Evolutionary conservation across 331 rosid species (phyloP).

Genomic region (Arachis monticola): DNA sequence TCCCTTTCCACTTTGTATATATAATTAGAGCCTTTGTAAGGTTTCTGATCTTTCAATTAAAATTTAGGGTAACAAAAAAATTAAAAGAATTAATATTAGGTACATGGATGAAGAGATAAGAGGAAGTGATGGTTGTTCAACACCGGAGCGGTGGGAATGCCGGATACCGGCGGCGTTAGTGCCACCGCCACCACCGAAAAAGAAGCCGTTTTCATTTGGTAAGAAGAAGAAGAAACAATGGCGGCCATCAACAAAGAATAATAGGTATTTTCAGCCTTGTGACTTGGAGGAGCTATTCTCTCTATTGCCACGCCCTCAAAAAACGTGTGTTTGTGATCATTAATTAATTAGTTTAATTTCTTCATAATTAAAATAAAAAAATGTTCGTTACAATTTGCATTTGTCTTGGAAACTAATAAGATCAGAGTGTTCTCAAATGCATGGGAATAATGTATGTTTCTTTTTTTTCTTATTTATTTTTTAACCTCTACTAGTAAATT

Average conservation of each 20-base stretch:
- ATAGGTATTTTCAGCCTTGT: conserved; percentile 66
- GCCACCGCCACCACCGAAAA: conserved; percentile 68
- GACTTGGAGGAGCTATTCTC: conserved; percentile 58
- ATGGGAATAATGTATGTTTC: no score
- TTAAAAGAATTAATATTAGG: neutral
- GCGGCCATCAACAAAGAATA: conserved; percentile 35
- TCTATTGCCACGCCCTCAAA: conserved; percentile 20
- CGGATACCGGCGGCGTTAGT: conserved; percentile 46
- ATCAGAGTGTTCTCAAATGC: no score
- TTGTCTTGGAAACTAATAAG: no score
- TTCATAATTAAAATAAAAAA: no score
- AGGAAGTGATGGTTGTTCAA: conserved; percentile 28
- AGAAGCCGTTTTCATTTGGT: conserved; percentile 49
- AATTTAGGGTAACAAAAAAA: no score
- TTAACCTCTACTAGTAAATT: no score
- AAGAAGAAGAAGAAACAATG: conserved; percentile 26
- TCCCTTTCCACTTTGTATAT: neutral
- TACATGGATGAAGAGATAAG: neutral
- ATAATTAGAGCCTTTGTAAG: no score
- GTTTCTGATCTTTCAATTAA: no score
- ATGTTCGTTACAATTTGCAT: no score
- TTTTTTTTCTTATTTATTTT: no score
- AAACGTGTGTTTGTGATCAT: no score
- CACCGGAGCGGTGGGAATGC: conserved; percentile 61
- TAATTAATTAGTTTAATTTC: no score